These are phyloP conservation scores for Heliosperma pusillum DNA, from an alignment of 148 eudicot species.

Conservation along the genomic window DNA sequence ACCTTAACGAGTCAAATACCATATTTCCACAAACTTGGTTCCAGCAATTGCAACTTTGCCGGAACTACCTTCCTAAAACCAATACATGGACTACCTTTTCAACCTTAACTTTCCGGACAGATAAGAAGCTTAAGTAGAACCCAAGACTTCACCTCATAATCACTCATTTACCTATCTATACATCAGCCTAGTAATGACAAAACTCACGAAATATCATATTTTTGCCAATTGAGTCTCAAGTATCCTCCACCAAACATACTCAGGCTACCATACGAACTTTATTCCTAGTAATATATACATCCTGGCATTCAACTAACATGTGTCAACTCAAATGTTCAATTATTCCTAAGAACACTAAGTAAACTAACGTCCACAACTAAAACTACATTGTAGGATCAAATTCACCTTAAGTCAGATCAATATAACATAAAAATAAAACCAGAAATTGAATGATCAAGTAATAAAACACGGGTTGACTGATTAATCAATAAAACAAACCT, in stretches of 20 bases:
- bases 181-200: too few relatives aligned
- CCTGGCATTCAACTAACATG: slow-evolving; percentile 7
- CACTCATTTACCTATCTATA: too few relatives aligned
- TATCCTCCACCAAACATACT: not conserved
- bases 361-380: not conserved
- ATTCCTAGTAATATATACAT: not conserved
- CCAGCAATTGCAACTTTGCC: not conserved
- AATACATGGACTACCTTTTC: not conserved
- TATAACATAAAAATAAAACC: not conserved
- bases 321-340: not conserved
- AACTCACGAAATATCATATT: not conserved
- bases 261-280: not conserved
- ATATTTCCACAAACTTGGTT: not conserved
- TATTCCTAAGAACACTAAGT: not conserved
- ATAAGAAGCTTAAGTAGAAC: not conserved
- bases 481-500: not conserved
- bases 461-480: not conserved
- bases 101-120: not conserved
- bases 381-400: slow-evolving; percentile 1
- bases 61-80: not conserved
- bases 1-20: not conserved
- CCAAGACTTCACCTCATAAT: not conserved
- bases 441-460: not conserved
- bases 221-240: not conserved
- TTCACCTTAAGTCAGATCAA: not conserved